phyloP scores from a whole-genome alignment of 345 rosid species.

The Aegle marmelos region DNA sequence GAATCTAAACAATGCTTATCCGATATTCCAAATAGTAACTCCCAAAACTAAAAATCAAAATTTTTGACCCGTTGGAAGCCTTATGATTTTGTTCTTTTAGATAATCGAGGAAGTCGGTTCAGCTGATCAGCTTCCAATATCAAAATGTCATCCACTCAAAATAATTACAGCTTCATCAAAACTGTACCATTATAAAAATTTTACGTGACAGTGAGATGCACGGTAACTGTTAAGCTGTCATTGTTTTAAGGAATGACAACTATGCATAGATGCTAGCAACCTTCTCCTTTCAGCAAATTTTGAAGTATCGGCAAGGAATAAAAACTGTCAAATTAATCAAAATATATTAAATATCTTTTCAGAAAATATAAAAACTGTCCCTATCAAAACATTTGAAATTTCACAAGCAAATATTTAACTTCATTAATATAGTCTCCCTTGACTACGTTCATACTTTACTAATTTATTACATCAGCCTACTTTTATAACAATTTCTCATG shows the following conservation, averaged over 20 bases:
- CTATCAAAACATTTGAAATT: neutral
- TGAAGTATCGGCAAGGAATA: neutral
- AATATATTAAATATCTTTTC: neutral
- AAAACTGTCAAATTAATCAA: neutral
- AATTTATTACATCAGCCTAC: neutral
- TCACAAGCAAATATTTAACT: neutral
- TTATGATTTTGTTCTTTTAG: neutral
- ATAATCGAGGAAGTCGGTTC: neutral
- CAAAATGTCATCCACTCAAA: neutral
- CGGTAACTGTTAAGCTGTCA: conserved; percentile 35
- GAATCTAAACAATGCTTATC: neutral
- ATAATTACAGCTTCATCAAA: conserved; percentile 15
- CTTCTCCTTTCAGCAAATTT: neutral
- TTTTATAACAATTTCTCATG: neutral
- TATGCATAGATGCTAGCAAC: neutral
- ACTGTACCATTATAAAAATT: neutral
- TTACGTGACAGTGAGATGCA: conserved; percentile 13
- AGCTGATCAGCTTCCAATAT: neutral
- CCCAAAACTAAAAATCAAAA: neutral
- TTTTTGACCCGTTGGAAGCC: neutral
- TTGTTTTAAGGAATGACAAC: conserved; percentile 29
- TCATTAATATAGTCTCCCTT: neutral
- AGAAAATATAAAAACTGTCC: neutral
- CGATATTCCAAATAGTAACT: neutral
- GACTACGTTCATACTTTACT: neutral